Evolutionary conservation across 257 asterid species (phyloP).

Genomic region (Linderniella brevidens): DNA sequence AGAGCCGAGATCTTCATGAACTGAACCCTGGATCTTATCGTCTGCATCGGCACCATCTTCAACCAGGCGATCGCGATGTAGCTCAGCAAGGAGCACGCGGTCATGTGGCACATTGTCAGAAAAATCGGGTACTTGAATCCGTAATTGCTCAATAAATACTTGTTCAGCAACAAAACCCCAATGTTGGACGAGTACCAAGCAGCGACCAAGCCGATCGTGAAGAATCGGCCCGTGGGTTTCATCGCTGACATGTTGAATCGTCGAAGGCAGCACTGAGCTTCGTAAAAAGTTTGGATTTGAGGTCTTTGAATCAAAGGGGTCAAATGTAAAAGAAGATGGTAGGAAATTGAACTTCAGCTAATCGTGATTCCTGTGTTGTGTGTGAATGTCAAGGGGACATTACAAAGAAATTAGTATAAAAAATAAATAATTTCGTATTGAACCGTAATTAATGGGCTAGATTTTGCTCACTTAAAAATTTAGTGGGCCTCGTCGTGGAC

Average conservation of each 20-base stretch:
- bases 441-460: no score
- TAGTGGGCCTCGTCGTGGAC: no score
- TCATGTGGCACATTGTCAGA: conserved; percentile 81
- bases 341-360: no score
- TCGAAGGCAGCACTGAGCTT: no score
- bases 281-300: no score
- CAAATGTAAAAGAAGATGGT: no score
- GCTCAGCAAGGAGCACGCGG: conserved; percentile 73
- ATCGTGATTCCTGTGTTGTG: no score
- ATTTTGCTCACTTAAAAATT: no score
- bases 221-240: conserved; percentile 26
- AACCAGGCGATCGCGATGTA: conserved; percentile 66
- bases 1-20: conserved; percentile 61
- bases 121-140: conserved; percentile 79
- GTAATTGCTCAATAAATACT: conserved; percentile 54
- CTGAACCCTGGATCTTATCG: conserved; percentile 55
- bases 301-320: not conserved
- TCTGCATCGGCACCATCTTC: conserved; percentile 68
- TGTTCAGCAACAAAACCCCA: conserved; percentile 69
- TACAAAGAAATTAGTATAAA: no score
- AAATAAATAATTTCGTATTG: no score
- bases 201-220: conserved; percentile 39
- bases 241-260: conserved; percentile 29
- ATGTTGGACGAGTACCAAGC: conserved; percentile 75
- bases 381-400: no score